phyloP scores from a whole-genome alignment of 108 stramenopile genomes.

The Pseudonitzschia pungens region DNA sequence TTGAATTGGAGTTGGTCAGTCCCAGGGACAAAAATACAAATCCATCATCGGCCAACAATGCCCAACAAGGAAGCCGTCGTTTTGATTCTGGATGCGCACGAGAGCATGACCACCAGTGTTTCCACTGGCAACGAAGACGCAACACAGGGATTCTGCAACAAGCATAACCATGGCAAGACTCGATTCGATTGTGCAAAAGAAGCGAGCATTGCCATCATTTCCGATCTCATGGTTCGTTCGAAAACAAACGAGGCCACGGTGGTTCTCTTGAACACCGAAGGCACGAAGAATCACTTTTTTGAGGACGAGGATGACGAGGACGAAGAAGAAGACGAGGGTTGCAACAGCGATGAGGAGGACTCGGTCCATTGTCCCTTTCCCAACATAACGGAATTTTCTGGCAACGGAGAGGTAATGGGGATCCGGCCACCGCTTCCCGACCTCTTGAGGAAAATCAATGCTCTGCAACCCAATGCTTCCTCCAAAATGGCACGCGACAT shows the following conservation, averaged over 20 bases:
- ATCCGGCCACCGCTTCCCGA: conserved; percentile 47
- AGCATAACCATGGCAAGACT: too few relatives aligned
- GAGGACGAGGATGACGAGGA: conserved; percentile 25
- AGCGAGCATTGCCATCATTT: conserved; percentile 46
- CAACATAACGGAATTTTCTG: conserved; percentile 60
- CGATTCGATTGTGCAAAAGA: conserved; percentile 51
- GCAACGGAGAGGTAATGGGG: conserved; percentile 32
- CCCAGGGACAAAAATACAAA: too few relatives aligned
- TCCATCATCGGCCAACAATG: not conserved
- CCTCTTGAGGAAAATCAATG: conserved; percentile 45
- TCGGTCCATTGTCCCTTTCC: conserved; percentile 54
- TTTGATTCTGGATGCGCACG: conserved; percentile 64
- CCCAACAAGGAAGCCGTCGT: conserved; percentile 69
- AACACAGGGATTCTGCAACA: too few relatives aligned
- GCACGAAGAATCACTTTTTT: conserved; percentile 54
- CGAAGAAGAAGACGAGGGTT: conserved; percentile 21
- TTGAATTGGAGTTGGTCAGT: not conserved
- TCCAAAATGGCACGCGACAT: not conserved
- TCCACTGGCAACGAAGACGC: not conserved
- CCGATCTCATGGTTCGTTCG: conserved; percentile 65
- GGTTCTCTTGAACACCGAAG: conserved; percentile 52
- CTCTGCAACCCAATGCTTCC: conserved; percentile 25
- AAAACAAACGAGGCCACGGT: conserved; percentile 58
- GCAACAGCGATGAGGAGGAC: conserved; percentile 26
- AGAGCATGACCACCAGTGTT: conserved; percentile 45